phyloP scores from a whole-genome alignment of 2,329 filamentous ascomycete genomes.

The Corniculantispora saksenae region DNA sequence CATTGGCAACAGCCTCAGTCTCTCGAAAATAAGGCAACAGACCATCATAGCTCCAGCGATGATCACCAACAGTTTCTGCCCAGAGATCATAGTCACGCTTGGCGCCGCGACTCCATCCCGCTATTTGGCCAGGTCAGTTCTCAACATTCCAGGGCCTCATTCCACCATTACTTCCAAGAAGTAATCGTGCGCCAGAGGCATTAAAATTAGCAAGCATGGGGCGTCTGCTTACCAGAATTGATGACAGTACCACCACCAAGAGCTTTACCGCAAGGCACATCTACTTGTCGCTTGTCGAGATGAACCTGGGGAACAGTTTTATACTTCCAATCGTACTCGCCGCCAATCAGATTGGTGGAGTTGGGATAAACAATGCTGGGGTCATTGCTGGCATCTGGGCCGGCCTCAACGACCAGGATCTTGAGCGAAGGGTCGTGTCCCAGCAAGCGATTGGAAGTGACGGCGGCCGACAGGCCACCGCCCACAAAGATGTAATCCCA shows the following conservation, averaged over 20 bases:
- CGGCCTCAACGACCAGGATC: slow-evolving; percentile 41
- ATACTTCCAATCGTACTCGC: slow-evolving; percentile 37
- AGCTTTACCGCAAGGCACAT: slow-evolving; percentile 35
- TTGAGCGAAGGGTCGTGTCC: slow-evolving; percentile 27
- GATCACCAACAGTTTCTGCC: slow-evolving; percentile 34
- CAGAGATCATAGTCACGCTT: slow-evolving; percentile 47
- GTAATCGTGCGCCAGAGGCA: background rate
- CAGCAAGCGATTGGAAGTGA: slow-evolving; percentile 36
- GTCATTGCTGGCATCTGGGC: slow-evolving; percentile 31
- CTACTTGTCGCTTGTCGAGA: slow-evolving; percentile 27
- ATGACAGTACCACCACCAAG: slow-evolving; percentile 41
- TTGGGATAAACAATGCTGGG: slow-evolving; percentile 30
- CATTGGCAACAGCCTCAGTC: slow-evolving; percentile 32
- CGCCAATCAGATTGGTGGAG: slow-evolving; percentile 30
- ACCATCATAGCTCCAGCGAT: slow-evolving; percentile 45
- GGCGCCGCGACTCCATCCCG: slow-evolving; percentile 44
- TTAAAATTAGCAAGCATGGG: background rate
- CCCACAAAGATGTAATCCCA: slow-evolving; percentile 42
- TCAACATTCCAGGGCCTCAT: background rate
- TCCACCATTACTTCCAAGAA: background rate
- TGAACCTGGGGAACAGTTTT: slow-evolving; percentile 31
- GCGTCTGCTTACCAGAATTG: slow-evolving; percentile 33
- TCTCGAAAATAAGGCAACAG: slow-evolving; percentile 46
- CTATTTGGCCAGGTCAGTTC: slow-evolving; percentile 15
- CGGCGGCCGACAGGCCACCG: slow-evolving; percentile 38